Base-by-base conservation (phyloP, 352 stramenopile species). In the Phytophthora boehmeriae region DNA sequence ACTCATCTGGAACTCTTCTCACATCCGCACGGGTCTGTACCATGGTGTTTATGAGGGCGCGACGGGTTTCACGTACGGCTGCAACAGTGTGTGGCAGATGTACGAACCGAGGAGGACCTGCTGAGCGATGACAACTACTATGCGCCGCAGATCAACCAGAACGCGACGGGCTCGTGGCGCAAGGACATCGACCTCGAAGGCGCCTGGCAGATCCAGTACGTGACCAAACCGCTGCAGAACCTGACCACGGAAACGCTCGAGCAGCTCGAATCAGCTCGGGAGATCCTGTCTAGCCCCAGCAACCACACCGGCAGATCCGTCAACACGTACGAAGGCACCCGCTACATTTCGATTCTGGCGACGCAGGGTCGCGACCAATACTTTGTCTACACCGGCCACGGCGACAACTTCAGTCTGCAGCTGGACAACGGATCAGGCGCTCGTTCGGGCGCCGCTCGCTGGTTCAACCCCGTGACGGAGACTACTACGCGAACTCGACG, bases 391-490 rank as follows among this genome's bases (percentile, higher is more conserved):
- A 36, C 52, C 5, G 52, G 52, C 16, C 41, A 59, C 45, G 45
- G 52, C 6, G 52, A 59, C 27, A 3, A n/a, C 27, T 59, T 52
- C 45, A 52, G 45, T 17, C 45, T 52, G 45, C 22, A 52, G 22
- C 45, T 52, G 22, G 45, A 38, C 13, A 52, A 22, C 23, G 25
- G 20, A 20, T 38, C 45, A 6, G 38, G 38, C 3, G 13, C 25
- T 23, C 52, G 52, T 20, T 34, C 17, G 17, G 52, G 52, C 5
- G 43, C 5, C 19, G 52, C 30, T 4, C n/a, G 11, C 10, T 59
- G 52, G 52, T 59, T 59, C 41, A 43, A 17, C 52, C 52, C 4
- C 39, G 52, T 43, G 39, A 59, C 39, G 52, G 52, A n/a, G 23
- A 51, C 39, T 59, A 59, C 52, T 51, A 41, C 28, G 30, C 23